A percentile compares a stretch with the other conserved stretches of the same genome.
phyloP scores from a whole-genome alignment of 768 basidiomycete genomes.

The Lepiota venenata region DNA sequence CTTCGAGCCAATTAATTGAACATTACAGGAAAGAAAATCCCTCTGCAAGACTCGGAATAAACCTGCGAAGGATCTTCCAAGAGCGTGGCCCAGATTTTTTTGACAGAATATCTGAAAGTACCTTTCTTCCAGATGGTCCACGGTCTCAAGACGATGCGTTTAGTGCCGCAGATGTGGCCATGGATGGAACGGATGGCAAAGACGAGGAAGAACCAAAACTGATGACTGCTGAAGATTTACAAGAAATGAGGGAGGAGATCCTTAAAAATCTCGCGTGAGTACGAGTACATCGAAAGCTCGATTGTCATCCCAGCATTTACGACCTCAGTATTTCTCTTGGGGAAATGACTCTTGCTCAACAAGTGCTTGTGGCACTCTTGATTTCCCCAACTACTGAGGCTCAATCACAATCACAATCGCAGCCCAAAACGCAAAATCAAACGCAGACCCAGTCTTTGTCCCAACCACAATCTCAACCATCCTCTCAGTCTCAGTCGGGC shows the following conservation, averaged over 20 bases:
- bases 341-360: constrained; percentile 76
- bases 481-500: constrained; percentile 19
- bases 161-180: constrained; percentile 19
- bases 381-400: constrained; percentile 21
- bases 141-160: constrained; percentile 20
- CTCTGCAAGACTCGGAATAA: constrained; percentile 57
- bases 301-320: constrained; percentile 10
- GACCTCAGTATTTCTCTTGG: constrained; percentile 61
- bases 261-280: constrained; percentile 72
- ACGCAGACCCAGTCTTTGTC: constrained; percentile 17
- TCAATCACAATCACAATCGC: constrained; percentile 16
- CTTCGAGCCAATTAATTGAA: constrained; percentile 16
- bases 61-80: constrained; percentile 62
- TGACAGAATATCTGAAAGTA: constrained; percentile 30
- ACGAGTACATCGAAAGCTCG: constrained; percentile 25
- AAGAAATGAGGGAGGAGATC: constrained; percentile 71
- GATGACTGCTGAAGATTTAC: constrained; percentile 74
- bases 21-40: constrained; percentile 49
- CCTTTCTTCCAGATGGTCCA: constrained; percentile 16
- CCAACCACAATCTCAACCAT: background rate
- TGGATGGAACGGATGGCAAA: constrained; percentile 24
- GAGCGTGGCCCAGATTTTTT: constrained; percentile 80
- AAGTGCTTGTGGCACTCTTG: constrained; percentile 61
- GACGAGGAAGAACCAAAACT: constrained; percentile 31
- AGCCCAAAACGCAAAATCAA: constrained; percentile 13